Percentiles rank a stretch among this genome's conserved stretches.
These are phyloP conservation scores for Penicillium freii DNA, from an alignment of 2,329 filamentous ascomycete species.

Conservation along the genomic window DNA sequence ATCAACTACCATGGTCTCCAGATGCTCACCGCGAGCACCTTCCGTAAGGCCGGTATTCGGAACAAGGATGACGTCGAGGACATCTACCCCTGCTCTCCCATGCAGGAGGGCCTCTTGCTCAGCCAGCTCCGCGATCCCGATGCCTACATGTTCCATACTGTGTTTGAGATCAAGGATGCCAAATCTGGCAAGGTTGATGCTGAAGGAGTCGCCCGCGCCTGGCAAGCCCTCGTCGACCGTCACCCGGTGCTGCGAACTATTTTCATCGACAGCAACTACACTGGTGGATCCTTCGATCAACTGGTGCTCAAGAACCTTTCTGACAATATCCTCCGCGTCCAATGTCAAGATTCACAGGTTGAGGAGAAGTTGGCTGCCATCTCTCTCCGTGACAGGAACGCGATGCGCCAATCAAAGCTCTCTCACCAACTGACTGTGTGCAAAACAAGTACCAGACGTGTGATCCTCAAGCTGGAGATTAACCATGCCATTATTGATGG, in stretches of 20 bases:
- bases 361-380: constrained; percentile 29
- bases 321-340: constrained; percentile 28
- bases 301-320: constrained; percentile 32
- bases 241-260: constrained; percentile 36
- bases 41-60: constrained; percentile 38
- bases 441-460: constrained; percentile 28
- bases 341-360: constrained; percentile 31
- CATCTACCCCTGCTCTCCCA: constrained; percentile 38
- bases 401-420: constrained; percentile 26
- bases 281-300: constrained; percentile 39
- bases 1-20: constrained; percentile 43
- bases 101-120: constrained; percentile 40
- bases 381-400: constrained; percentile 28
- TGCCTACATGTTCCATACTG: constrained; percentile 38
- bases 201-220: constrained; percentile 31
- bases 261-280: constrained; percentile 37
- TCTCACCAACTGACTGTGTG: constrained; percentile 39
- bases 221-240: constrained; percentile 34
- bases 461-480: constrained; percentile 39
- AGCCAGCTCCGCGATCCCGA: constrained; percentile 38
- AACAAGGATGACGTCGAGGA: constrained; percentile 32
- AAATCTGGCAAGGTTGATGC: constrained; percentile 25
- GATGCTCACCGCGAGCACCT: constrained; percentile 33
- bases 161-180: constrained; percentile 34
- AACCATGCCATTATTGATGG: constrained; percentile 42